Percentiles rank a stretch among this genome's conserved stretches.
These are phyloP conservation scores for Leccinum brunneo-olivaceum DNA, from an alignment of 1,284 basidiomycete genomes.

Conservation along the genomic window DNA sequence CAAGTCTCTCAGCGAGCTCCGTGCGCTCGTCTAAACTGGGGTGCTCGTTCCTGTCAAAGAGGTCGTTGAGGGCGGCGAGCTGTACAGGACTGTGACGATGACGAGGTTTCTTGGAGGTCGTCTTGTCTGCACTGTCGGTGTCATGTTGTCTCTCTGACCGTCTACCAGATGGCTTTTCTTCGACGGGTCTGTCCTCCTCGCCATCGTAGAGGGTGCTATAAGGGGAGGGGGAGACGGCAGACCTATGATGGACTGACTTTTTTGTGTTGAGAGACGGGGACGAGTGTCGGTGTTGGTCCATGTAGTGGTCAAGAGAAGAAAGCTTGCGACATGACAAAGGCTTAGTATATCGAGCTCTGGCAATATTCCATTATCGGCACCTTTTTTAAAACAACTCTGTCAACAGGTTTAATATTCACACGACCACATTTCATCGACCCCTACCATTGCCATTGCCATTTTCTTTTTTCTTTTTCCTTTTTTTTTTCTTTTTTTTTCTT, in stretches of 20 bases:
- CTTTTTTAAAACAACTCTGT: conserved; percentile 32
- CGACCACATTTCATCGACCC: conserved; percentile 16
- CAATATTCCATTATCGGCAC: conserved; percentile 36
- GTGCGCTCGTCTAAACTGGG: conserved; percentile 63
- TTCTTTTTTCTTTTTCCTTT: too few species aligned
- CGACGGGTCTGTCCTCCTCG: conserved; percentile 25
- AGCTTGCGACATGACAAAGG: conserved; percentile 33
- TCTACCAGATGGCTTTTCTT: conserved; percentile 34
- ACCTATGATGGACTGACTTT: conserved; percentile 10
- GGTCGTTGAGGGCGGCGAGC: conserved; percentile 65
- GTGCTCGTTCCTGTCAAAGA: conserved; percentile 70
- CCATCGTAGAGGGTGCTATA: conserved; percentile 14
- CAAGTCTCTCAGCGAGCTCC: conserved; percentile 58
- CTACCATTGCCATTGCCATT: not conserved
- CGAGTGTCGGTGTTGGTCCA: conserved; percentile 27
- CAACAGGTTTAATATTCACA: conserved; percentile 26
- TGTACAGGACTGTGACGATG: conserved; percentile 67
- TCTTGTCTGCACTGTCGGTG: conserved; percentile 21
- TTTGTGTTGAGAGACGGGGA: conserved; percentile 28
- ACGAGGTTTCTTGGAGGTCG: conserved; percentile 56
- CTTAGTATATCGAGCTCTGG: conserved; percentile 34
- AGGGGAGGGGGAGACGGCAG: conserved; percentile 10
- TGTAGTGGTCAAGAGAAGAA: conserved; percentile 26
- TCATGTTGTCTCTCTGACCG: conserved; percentile 21
- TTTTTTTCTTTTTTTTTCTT: too few species aligned